Evolutionary conservation across 2,329 filamentous ascomycete species (phyloP).

Genomic region (Xylariaceae sp.): DNA sequence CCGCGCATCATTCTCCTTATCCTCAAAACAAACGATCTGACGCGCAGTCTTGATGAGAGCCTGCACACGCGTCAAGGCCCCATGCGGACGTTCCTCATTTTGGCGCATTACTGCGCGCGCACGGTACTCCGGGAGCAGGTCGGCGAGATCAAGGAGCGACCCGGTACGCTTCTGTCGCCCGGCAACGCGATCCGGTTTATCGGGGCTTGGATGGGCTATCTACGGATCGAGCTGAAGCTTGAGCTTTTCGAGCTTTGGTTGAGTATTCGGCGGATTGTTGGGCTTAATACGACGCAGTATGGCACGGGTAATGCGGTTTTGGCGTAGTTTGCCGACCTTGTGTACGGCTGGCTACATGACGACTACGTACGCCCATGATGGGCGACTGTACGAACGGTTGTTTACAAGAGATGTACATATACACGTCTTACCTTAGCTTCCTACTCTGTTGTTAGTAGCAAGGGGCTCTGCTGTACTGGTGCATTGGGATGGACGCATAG

Average conservation of each 20-base stretch:
- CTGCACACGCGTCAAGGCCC: conserved; percentile 67
- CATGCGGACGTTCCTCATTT: conserved; percentile 60
- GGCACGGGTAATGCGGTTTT: background rate
- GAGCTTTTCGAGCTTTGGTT: conserved; percentile 60
- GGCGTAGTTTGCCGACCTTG: too few relatives aligned
- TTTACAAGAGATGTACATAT: background rate
- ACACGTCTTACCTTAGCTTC: too few relatives aligned
- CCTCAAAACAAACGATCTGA: conserved; percentile 95
- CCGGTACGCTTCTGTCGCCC: conserved; percentile 55
- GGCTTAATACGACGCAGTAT: conserved; percentile 25
- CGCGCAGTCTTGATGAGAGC: conserved; percentile 87
- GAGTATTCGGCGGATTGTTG: conserved; percentile 45
- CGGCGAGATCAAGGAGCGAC: conserved; percentile 46
- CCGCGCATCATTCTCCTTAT: conserved; percentile 91
- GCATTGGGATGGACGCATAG: background rate
- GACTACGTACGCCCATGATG: too few relatives aligned
- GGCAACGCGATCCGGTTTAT: conserved; percentile 50
- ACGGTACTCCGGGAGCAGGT: conserved; percentile 62
- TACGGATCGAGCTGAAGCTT: conserved; percentile 58
- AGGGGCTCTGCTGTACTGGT: background rate
- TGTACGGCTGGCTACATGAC: too few relatives aligned
- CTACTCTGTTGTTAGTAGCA: too few relatives aligned
- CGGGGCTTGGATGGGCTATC: conserved; percentile 52
- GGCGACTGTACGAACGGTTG: too few relatives aligned
- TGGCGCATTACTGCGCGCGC: conserved; percentile 62